phyloP scores from a whole-genome alignment of 2,329 filamentous ascomycete genomes.

The Fonsecaea pedrosoi region DNA sequence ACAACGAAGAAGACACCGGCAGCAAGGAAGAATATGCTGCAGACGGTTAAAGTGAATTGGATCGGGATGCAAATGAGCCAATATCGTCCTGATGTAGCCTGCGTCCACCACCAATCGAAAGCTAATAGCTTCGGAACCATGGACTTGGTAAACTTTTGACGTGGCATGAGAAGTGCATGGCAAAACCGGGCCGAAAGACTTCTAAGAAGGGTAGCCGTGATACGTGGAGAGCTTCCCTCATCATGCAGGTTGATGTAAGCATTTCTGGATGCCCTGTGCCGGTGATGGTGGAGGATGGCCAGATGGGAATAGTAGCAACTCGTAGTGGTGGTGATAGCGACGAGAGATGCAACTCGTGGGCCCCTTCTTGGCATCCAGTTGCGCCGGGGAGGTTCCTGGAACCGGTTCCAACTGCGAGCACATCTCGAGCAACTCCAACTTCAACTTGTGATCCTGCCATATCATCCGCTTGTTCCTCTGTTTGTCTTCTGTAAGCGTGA shows the following conservation, averaged over 20 bases:
- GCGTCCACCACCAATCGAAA: too few species aligned
- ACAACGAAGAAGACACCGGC: conserved; percentile 47
- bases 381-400: conserved; percentile 19
- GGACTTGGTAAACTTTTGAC: neutral
- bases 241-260: conserved; percentile 25
- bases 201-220: conserved; percentile 3
- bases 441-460: neutral
- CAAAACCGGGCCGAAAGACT: neutral
- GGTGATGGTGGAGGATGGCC: neutral
- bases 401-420: conserved; percentile 1
- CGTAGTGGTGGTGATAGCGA: neutral
- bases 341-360: conserved; percentile 2
- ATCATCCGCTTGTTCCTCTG: conserved; percentile 11
- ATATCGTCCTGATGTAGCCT: neutral
- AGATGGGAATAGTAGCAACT: neutral
- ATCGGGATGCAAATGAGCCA: neutral
- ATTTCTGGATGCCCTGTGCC: conserved; percentile 1
- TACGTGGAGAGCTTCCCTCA: neutral
- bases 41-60: conserved; percentile 42
- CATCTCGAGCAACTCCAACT: conserved; percentile 11
- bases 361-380: conserved; percentile 18
- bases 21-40: conserved; percentile 47
- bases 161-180: neutral
- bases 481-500: conserved; percentile 8
- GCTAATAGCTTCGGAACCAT: too few species aligned